Conservation (phyloP, 192 early-diverging fungal genomes). For the Spinellus fusiger region DNA sequence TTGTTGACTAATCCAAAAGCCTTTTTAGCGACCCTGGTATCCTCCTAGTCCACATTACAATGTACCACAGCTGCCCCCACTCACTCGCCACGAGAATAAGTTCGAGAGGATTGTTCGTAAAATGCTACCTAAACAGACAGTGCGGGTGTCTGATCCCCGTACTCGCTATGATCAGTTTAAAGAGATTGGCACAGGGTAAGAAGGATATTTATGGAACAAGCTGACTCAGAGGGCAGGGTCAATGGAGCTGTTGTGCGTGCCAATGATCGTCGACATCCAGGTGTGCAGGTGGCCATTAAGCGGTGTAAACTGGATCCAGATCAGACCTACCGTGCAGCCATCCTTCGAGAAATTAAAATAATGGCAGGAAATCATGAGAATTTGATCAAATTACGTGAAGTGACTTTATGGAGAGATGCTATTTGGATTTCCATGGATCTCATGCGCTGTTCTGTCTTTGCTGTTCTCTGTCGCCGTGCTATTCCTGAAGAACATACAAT, state of each 20-base stretch:
- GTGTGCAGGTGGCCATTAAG: slow-evolving; percentile 30
- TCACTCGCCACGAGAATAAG: slow-evolving; percentile 30
- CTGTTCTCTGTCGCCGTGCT: slow-evolving; percentile 33
- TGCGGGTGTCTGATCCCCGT: slow-evolving; percentile 15
- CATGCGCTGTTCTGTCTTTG: slow-evolving; percentile 35
- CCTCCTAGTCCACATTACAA: slow-evolving; percentile 27
- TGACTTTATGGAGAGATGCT: slow-evolving; percentile 31
- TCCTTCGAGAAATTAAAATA: slow-evolving; percentile 31
- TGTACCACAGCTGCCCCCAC: slow-evolving; percentile 25
- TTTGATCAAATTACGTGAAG: slow-evolving; percentile 31
- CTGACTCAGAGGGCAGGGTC: slow-evolving; percentile 2
- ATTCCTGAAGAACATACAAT: slow-evolving; percentile 37
- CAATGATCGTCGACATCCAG: slow-evolving; percentile 23
- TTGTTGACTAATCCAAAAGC: background rate
- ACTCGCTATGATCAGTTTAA: slow-evolving; percentile 26
- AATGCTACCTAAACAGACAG: slow-evolving; percentile 19
- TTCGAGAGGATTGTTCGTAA: slow-evolving; percentile 29
- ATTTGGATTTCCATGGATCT: slow-evolving; percentile 40
- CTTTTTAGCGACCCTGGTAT: slow-evolving; percentile 29
- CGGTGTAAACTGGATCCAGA: slow-evolving; percentile 33
- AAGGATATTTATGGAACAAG: background rate
- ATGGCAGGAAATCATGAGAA: slow-evolving; percentile 30
- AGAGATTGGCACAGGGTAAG: slow-evolving; percentile 28
- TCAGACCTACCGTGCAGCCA: slow-evolving; percentile 31
- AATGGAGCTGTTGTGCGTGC: slow-evolving; percentile 36